These are phyloP conservation scores for Acanthamoeba triangularis DNA, from an alignment of 208 protist genomes.

Conservation along the genomic window DNA sequence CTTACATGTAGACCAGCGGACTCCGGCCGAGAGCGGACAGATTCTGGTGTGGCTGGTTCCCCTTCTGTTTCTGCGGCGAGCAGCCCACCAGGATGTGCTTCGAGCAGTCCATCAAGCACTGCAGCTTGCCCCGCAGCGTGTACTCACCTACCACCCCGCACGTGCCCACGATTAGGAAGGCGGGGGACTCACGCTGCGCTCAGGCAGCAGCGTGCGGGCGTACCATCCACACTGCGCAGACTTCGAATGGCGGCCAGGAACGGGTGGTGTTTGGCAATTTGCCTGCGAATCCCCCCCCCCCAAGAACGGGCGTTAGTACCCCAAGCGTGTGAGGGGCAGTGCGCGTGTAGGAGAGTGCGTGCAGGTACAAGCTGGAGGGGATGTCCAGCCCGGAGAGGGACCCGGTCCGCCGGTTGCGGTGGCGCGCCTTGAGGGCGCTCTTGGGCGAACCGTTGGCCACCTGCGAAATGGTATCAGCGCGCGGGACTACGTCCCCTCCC, in stretches of 20 bases:
- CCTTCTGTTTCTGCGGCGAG: conserved; percentile 25
- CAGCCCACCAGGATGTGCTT: conserved; percentile 58
- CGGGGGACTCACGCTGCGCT: too few relatives aligned
- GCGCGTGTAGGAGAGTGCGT: too few relatives aligned
- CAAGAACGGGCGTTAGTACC: too few relatives aligned
- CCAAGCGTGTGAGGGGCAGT: too few relatives aligned
- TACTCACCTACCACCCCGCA: background rate
- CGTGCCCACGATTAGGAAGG: too few relatives aligned
- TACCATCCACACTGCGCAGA: background rate
- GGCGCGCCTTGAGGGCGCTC: background rate
- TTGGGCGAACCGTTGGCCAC: background rate
- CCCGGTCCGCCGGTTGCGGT: background rate
- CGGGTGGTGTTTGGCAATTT: conserved; percentile 3
- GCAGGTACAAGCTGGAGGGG: background rate
- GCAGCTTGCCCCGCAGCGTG: conserved; percentile 50
- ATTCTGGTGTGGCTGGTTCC: background rate
- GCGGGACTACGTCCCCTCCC: too few relatives aligned
- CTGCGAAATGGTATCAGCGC: background rate
- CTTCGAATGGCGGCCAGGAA: conserved; percentile 33
- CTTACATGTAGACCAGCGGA: conserved; percentile 23
- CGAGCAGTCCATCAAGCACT: conserved; percentile 61
- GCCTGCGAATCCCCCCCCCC: background rate
- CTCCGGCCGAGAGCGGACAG: background rate
- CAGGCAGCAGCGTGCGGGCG: too few relatives aligned
- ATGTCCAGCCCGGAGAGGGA: background rate